Base-by-base conservation (phyloP, 164 flowering plant genomes). In the Macadamia tetraphylla region DNA sequence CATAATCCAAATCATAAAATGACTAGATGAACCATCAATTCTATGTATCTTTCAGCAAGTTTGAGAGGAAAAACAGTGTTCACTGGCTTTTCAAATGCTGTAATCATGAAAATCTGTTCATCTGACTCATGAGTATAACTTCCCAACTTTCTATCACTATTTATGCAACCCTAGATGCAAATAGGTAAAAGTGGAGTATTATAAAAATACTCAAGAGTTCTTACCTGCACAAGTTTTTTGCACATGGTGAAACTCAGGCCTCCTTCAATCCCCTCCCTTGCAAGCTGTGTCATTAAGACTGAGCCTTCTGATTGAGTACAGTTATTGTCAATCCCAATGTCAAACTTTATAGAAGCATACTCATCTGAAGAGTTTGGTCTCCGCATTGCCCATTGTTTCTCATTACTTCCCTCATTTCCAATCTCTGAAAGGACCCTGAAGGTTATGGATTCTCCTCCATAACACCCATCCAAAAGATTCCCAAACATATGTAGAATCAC, bases 401-500 rank as follows among this genome's bases (percentile, higher is more conserved):
- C 92, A 81, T 79, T 81, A 65, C 80, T 74, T 48, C 77, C 87
- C 62, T 72, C 77, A 73, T 84, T 88, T 62, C 77, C 83, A 60
- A 70, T 76, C 32, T 82, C 87, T 6, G 76, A 51, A 40, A 62
- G 64, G 18, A 85, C 83, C 48, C 85, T 73, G 69, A 90, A 69
- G 12, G 62, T 69, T 18, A 88, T 73, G 15, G 64, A 60, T 46
- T 87, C 90, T 56, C 85, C 80, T 68, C 74, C 75, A 63, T 70
- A 72, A 65, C 72, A 74, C 55, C 82, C 71, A 68, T 78, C 77
- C 83, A 94, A 71, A 44, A 90, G 76, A 80, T 75, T 90, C 30
- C 95, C 92, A 69, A 94, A 78, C 91, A 90, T 88, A 79, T 94
- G 98, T 75, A 94, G 63, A 66, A 94, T 86, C 64, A 92, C 96